These are phyloP conservation scores for Berkeleyomyces rouxiae DNA, from an alignment of 2,329 filamentous ascomycete genomes.

Conservation along the genomic window DNA sequence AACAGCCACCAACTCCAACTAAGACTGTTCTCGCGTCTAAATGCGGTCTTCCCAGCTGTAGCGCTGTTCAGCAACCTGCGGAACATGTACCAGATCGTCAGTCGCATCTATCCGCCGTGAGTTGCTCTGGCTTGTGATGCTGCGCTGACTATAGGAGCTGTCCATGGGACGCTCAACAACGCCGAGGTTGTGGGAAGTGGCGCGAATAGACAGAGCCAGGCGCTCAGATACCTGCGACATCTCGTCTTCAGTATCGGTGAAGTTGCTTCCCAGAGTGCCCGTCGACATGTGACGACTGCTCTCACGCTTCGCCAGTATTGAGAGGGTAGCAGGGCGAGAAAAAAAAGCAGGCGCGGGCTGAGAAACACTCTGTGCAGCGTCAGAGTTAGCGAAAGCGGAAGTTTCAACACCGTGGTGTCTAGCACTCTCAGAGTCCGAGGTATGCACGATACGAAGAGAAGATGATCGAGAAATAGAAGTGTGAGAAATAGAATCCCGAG, in stretches of 20 bases:
- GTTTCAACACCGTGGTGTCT: background rate
- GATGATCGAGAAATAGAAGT: background rate
- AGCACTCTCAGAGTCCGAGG: background rate
- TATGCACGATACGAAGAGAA: background rate
- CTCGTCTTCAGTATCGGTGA: constrained; percentile 29
- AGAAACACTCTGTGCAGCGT: background rate
- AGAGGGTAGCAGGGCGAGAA: background rate
- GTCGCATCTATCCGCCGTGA: constrained; percentile 28
- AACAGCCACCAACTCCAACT: background rate
- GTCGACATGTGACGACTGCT: constrained; percentile 16
- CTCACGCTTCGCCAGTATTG: background rate
- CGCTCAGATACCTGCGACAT: background rate
- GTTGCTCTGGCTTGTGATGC: constrained; percentile 33
- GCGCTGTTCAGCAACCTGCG: constrained; percentile 31
- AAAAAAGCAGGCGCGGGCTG: background rate
- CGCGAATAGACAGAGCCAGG: constrained; percentile 3
- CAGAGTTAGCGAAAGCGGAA: background rate
- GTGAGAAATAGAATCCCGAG: background rate
- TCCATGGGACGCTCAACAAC: background rate
- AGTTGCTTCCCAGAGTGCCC: constrained; percentile 33
- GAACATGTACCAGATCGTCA: constrained; percentile 33
- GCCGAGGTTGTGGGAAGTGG: constrained; percentile 16
- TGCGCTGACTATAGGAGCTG: constrained; percentile 19
- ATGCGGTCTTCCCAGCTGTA: constrained; percentile 32
- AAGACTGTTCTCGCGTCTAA: background rate